phyloP scores from a whole-genome alignment of 495 filamentous ascomycete genomes.

The Emericellopsis terricola region DNA sequence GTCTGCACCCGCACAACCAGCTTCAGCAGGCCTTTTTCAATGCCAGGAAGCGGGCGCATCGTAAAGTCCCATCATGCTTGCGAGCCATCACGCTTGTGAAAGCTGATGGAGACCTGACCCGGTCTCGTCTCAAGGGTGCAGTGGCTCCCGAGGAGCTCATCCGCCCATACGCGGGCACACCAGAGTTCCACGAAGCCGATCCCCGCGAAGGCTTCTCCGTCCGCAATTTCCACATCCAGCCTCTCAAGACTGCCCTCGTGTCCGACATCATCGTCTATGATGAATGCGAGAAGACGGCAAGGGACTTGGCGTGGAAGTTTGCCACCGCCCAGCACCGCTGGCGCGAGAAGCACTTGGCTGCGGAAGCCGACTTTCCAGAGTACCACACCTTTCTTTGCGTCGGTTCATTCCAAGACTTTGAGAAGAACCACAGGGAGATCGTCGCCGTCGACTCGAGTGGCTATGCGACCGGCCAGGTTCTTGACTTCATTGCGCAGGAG shows the following conservation, averaged over 20 bases:
- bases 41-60: slow-evolving; percentile 48
- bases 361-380: slow-evolving; percentile 32
- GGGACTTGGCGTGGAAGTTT: slow-evolving; percentile 50
- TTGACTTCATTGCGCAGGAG: slow-evolving; percentile 86
- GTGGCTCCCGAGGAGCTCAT: slow-evolving; percentile 67
- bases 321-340: slow-evolving; percentile 60
- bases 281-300: slow-evolving; percentile 43
- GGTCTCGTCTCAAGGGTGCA: slow-evolving; percentile 70
- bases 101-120: slow-evolving; percentile 59
- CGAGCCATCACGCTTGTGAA: slow-evolving; percentile 78
- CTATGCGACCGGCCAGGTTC: slow-evolving; percentile 52
- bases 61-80: slow-evolving; percentile 61
- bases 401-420: slow-evolving; percentile 57
- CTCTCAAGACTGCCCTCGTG: slow-evolving; percentile 70
- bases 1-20: slow-evolving; percentile 76
- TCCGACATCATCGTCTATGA: slow-evolving; percentile 90
- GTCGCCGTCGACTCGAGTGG: slow-evolving; percentile 62
- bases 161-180: slow-evolving; percentile 10
- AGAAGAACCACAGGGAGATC: slow-evolving; percentile 46
- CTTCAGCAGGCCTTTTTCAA: slow-evolving; percentile 82
- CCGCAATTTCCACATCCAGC: slow-evolving; percentile 93
- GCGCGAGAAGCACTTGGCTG: slow-evolving; percentile 39
- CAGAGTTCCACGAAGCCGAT: slow-evolving; percentile 58
- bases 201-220: slow-evolving; percentile 69
- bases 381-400: slow-evolving; percentile 72